Base-by-base conservation (phyloP, 495 filamentous ascomycete species). In the Darksidea phi region DNA sequence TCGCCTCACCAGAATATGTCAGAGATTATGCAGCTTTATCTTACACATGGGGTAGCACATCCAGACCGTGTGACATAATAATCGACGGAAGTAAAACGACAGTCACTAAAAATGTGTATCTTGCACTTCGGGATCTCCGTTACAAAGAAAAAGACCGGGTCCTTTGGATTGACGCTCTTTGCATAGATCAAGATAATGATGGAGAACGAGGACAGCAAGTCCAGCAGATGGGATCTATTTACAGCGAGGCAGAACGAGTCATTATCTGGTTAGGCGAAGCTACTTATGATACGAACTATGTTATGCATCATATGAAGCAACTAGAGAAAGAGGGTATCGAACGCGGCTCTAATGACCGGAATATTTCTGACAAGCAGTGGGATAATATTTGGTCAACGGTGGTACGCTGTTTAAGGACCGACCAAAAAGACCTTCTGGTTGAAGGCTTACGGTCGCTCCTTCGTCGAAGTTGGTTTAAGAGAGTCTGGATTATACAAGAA, bases 141-240 rank as follows among this genome's bases (percentile, higher is more conserved):
- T 21, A 3, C n/a, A 8, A 59, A 37, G 55, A 65, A 52, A 17
- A 48, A 48, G 55, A 36, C 34, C 49, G 25, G 23, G 18, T 23
- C 15, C 34, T 76, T 0, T 76, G 74, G 73, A 67, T 70, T 23
- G 75, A 77, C 47, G 68, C 74, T 0, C 67, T 77, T 17, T 78
- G 75, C 59, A 76, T 78, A 48, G 63, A 78, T 56, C 75, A 77
- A 57, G 25, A 53, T 6, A 52, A 74, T 49, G 24, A 60, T 3
- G 28, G 59, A 1, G 73, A 76, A 34, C 74, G 68, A 50, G 51
- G 48, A 8, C 36, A 52, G n/a, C 75, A 78, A 55, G 69, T 76
- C 4, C 45, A 47, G 18, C 48, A 72, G 41, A 76, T 77, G 73
- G 49, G 61, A 18, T 56, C 67, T 10, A 74, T 76, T n/a, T 76